Conservation (phyloP, 2,329 filamentous ascomycete species). For the Onygenales sp. region DNA sequence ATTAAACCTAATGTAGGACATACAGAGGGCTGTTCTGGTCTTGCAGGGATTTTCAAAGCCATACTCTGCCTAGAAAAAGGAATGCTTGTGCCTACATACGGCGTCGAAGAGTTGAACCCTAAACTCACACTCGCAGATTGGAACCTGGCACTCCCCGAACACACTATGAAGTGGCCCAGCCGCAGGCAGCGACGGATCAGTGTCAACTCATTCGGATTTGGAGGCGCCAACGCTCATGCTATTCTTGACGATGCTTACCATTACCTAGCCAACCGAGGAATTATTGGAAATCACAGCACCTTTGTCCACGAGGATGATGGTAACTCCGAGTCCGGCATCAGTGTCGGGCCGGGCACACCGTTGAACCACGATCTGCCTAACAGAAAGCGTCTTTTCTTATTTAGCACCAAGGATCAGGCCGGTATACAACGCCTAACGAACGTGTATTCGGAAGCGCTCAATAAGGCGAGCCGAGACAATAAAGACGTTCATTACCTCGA, state of each 20-base stretch:
- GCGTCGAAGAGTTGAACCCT: conserved; percentile 14
- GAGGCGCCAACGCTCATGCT: conserved; percentile 38
- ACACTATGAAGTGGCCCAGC: conserved; percentile 5
- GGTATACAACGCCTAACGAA: neutral
- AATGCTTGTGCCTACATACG: conserved; percentile 4
- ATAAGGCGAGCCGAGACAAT: neutral
- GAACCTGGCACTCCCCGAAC: conserved; percentile 8
- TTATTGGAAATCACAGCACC: neutral
- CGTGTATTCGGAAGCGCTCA: neutral
- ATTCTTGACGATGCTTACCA: conserved; percentile 24
- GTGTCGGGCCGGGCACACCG: neutral
- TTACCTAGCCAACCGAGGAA: neutral
- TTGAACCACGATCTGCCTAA: neutral
- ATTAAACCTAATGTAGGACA: conserved; percentile 25
- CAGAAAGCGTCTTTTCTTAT: neutral
- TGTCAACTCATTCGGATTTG: conserved; percentile 38
- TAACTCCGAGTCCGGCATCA: neutral
- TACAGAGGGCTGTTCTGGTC: conserved; percentile 18
- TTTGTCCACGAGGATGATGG: neutral
- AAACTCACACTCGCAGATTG: conserved; percentile 3
- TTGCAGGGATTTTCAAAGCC: conserved; percentile 21
- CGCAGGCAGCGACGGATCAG: conserved; percentile 15
- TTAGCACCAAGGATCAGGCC: neutral
- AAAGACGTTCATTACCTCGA: neutral
- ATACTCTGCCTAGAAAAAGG: conserved; percentile 4